Evolutionary conservation across 2,329 filamentous ascomycete species (phyloP).

Genomic region (Fusarium pseudoanthophilum): DNA sequence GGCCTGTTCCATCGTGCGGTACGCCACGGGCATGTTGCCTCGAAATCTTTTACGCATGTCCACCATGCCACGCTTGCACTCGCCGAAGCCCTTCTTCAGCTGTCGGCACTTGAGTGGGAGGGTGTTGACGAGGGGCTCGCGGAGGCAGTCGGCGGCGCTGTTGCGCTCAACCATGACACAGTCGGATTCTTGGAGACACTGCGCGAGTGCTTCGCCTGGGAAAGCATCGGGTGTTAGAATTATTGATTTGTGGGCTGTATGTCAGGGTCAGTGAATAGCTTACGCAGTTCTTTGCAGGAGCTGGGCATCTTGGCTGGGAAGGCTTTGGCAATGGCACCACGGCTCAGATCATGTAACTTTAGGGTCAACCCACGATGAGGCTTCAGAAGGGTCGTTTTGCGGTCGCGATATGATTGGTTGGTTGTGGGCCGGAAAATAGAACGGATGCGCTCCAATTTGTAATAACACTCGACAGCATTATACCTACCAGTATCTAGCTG

Average conservation of each 20-base stretch:
- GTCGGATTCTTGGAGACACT: constrained; percentile 95
- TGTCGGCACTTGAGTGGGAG: constrained; percentile 92
- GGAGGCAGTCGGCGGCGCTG: constrained; percentile 87
- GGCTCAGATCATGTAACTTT: constrained; percentile 35
- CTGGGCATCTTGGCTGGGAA: constrained; percentile 76
- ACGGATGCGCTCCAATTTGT: not conserved
- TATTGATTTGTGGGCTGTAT: not conserved
- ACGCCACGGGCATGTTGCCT: constrained; percentile 86
- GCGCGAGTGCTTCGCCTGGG: constrained; percentile 86
- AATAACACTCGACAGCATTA: not conserved
- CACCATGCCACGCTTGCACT: constrained; percentile 95
- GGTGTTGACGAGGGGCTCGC: constrained; percentile 80
- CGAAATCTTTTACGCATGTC: constrained; percentile 99
- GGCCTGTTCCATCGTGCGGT: constrained; percentile 65
- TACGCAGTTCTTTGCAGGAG: constrained; percentile 97
- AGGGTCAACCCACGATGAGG: constrained; percentile 22
- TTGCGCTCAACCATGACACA: constrained; percentile 95
- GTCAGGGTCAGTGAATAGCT: constrained; percentile 50
- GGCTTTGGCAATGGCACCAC: constrained; percentile 23
- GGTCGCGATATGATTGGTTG: constrained; percentile 44
- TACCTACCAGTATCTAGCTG: not conserved
- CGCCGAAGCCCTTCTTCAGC: constrained; percentile 89
- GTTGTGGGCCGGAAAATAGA: not conserved
- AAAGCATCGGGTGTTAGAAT: constrained; percentile 2
- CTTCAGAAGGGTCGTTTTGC: constrained; percentile 38